Conservation (phyloP, 2,329 filamentous ascomycete species). For the Cucurbitaria berberidis region DNA sequence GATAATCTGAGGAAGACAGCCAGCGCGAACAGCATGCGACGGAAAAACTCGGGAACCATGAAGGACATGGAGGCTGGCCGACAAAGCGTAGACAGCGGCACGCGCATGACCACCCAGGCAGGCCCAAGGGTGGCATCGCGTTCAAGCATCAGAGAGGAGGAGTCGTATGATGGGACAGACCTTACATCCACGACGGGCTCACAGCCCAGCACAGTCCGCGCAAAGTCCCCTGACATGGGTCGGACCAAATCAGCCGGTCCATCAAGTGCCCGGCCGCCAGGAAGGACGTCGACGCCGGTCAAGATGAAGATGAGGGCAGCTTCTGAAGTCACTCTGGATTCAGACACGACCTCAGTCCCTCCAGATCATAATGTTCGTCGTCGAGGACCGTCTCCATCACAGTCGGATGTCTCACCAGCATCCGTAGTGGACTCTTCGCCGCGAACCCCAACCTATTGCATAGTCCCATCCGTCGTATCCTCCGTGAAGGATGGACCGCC, state of each 20-base stretch:
- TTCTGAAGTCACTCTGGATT: slow-evolving; percentile 53
- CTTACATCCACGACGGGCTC: slow-evolving; percentile 51
- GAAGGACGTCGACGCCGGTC: slow-evolving; percentile 32
- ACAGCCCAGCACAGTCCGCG: slow-evolving; percentile 49
- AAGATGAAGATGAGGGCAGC: slow-evolving; percentile 42
- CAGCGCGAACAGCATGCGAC: slow-evolving; percentile 54
- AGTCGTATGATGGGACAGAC: slow-evolving; percentile 47
- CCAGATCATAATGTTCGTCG: slow-evolving; percentile 43
- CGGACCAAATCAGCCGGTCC: slow-evolving; percentile 36
- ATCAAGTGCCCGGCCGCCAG: slow-evolving; percentile 21
- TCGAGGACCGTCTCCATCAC: slow-evolving; percentile 38
- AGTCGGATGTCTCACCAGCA: slow-evolving; percentile 49
- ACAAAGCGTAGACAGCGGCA: slow-evolving; percentile 51
- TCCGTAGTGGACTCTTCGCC: slow-evolving; percentile 54
- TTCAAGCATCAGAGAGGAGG: slow-evolving; percentile 52
- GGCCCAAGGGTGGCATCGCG: slow-evolving; percentile 49
- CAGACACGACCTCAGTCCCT: slow-evolving; percentile 55
- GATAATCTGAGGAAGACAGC: slow-evolving; percentile 53
- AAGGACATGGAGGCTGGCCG: slow-evolving; percentile 49
- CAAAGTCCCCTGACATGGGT: slow-evolving; percentile 34
- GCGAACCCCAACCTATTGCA: slow-evolving; percentile 52
- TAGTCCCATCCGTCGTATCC: slow-evolving; percentile 42
- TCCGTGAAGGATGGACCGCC: slow-evolving; percentile 46
- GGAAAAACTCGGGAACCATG: slow-evolving; percentile 44
- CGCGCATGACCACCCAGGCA: slow-evolving; percentile 44